Evolutionary conservation across 2,329 filamentous ascomycete genomes (phyloP).

Genomic region (Verruconis gallopava): DNA sequence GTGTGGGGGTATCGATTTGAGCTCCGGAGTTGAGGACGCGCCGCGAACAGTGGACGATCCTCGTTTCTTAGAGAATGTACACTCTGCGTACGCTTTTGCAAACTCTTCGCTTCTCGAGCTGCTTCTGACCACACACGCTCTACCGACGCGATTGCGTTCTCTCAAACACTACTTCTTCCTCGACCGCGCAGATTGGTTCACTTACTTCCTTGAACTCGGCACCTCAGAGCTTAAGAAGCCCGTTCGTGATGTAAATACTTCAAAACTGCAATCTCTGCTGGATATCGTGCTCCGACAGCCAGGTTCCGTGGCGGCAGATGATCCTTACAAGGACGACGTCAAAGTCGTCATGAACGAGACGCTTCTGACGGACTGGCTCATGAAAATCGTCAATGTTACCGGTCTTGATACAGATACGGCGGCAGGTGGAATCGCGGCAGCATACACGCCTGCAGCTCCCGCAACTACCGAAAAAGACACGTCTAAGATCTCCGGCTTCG

Average conservation of each 20-base stretch:
- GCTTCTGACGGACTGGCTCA: conserved; percentile 82
- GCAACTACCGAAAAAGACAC: conserved; percentile 64
- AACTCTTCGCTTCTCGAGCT: conserved; percentile 88
- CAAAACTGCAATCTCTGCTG: conserved; percentile 88
- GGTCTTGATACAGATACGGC: conserved; percentile 76
- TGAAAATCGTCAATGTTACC: conserved; percentile 92
- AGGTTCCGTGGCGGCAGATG: conserved; percentile 81
- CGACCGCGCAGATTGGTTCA: conserved; percentile 94
- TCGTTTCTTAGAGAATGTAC: conserved; percentile 90
- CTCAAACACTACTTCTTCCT: conserved; percentile 99
- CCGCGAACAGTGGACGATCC: conserved; percentile 84
- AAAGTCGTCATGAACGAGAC: conserved; percentile 96
- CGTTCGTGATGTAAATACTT: conserved; percentile 76
- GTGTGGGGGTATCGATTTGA: conserved; percentile 90
- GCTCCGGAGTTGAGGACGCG: conserved; percentile 56
- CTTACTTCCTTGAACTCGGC: conserved; percentile 89
- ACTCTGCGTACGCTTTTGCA: conserved; percentile 84
- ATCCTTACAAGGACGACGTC: conserved; percentile 97
- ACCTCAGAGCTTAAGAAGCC: conserved; percentile 82
- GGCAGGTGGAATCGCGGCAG: conserved; percentile 45
- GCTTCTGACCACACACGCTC: conserved; percentile 79
- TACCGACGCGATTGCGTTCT: conserved; percentile 75
- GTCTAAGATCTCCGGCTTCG: conserved; percentile 61
- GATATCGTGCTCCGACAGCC: conserved; percentile 94
- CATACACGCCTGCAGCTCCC: conserved; percentile 56